Base-by-base conservation (phyloP, 106 monocot genomes). In the Dactylorhiza incarnata region DNA sequence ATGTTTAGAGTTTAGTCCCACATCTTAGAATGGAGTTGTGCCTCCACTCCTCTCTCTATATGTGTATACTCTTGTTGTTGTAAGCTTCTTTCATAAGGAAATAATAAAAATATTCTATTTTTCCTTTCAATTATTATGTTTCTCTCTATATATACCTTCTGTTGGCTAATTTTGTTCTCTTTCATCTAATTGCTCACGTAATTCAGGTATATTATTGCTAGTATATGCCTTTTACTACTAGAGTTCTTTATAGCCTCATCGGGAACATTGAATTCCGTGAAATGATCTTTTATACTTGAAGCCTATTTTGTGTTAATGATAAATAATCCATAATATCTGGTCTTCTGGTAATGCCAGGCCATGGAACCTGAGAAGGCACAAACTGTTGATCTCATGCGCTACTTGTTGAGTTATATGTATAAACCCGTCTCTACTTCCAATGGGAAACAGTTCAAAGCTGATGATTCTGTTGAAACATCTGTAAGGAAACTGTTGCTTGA, bases 351-450 rank as follows among this genome's bases (percentile, higher is more conserved):
- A 49, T 79, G 37, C 58, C 82, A 95, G 95, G 86, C 71, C 25
- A 37, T 77, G 23, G 78, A 74, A 67, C 74, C 73, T 54, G 97
- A 86, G 72, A 80, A 29, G 61, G 89, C 94, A 45, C 80, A 88
- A 74, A 97, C 93, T 53, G 72, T 89, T 77, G 97, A 94, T 83
- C 6, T 97, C 10, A 85, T 97, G 82, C 82, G 82, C 26, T 97
- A 91, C 72, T 77, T 97, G 81, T 77, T 97, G 76, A 93, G 96
- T 73, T 86, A 94, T 82, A 78, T 80, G 49, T 86, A 66, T 23
- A 83, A 78, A 68, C 52, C 51, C 58, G 54, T 63, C 72, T 48
- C 26, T 50, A 49, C 61, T 22, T 49, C 26, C 20, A 73, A 67
- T 29, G 80, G 48, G 8, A 73, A 72, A 55, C 63, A 72, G 5